A percentile compares a stretch with the other conserved stretches of the same genome.
These are phyloP conservation scores for Hygrophorus pudorinus DNA, from an alignment of 768 basidiomycete species.

Conservation along the genomic window DNA sequence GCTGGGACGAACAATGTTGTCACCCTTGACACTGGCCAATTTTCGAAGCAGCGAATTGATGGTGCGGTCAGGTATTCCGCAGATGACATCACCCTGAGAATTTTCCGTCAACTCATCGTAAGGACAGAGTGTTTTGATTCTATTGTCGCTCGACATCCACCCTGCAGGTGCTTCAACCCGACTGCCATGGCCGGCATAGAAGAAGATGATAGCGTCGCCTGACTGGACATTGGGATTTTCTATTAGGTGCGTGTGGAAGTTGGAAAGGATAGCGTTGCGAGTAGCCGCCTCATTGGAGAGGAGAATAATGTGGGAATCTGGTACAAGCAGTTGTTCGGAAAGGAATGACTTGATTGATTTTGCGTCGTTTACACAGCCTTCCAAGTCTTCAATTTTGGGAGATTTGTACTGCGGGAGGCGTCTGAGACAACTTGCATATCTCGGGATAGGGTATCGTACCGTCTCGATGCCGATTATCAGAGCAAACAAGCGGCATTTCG, in stretches of 20 bases:
- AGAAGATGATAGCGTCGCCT: conserved; percentile 1
- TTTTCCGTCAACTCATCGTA: not conserved
- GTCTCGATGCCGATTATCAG: too few species aligned
- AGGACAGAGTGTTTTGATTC: not conserved
- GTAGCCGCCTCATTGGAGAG: conserved; percentile 1
- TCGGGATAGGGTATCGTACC: too few species aligned
- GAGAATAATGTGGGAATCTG: conserved; percentile 2
- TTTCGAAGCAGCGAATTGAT: not conserved
- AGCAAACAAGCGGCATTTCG: too few species aligned
- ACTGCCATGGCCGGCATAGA: conserved; percentile 1
- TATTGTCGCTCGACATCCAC: not conserved
- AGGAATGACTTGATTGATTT: conserved; percentile 1
- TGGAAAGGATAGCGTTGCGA: conserved; percentile 3
- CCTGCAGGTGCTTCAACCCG: not conserved
- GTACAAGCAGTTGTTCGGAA: not conserved
- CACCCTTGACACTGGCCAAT: not conserved
- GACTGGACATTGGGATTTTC: not conserved
- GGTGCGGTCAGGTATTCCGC: conserved; percentile 1
- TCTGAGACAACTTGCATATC: too few species aligned
- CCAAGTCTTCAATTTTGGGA: not conserved
- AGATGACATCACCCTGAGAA: not conserved
- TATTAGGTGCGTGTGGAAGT: not conserved
- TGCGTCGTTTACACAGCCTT: conserved; percentile 3
- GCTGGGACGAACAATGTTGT: conserved; percentile 2
- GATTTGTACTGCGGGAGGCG: not conserved